Conservation (phyloP, 1,284 basidiomycete species). For the Irpex sp. region DNA sequence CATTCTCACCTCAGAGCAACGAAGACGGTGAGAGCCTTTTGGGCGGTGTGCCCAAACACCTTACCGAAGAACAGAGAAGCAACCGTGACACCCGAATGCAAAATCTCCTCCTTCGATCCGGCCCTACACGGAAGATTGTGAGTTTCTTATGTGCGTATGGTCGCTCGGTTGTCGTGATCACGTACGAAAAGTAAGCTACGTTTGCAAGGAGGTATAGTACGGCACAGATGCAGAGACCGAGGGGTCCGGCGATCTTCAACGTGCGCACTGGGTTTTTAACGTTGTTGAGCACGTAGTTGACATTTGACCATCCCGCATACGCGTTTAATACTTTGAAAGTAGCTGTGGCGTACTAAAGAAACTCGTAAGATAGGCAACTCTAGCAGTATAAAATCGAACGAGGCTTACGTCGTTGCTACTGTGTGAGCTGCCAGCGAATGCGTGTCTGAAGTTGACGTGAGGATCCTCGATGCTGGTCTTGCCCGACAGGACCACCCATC, state of each 20-base stretch:
- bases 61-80: slow-evolving; percentile 71
- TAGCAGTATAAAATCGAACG: background rate
- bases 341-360: slow-evolving; percentile 44
- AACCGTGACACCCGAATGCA: slow-evolving; percentile 52
- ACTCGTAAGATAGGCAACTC: background rate
- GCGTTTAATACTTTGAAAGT: slow-evolving; percentile 50
- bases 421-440: slow-evolving; percentile 48
- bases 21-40: slow-evolving; percentile 59
- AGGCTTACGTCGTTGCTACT: slow-evolving; percentile 56
- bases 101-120: slow-evolving; percentile 62
- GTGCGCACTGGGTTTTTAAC: slow-evolving; percentile 58
- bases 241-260: slow-evolving; percentile 57
- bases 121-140: slow-evolving; percentile 26
- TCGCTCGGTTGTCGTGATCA: slow-evolving; percentile 32
- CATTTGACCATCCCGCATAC: slow-evolving; percentile 32
- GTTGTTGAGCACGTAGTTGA: slow-evolving; percentile 44
- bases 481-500: slow-evolving; percentile 43
- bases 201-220: slow-evolving; percentile 56
- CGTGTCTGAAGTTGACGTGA: slow-evolving; percentile 35
- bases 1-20: slow-evolving; percentile 38
- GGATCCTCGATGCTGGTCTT: slow-evolving; percentile 38
- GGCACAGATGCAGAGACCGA: slow-evolving; percentile 50
- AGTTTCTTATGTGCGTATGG: background rate
- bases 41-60: slow-evolving; percentile 55
- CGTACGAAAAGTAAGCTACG: slow-evolving; percentile 64